Percentiles rank a stretch among this genome's conserved stretches.
Evolutionary conservation across 768 basidiomycete species (phyloP).

Genomic region (Coprinellus micaceus): DNA sequence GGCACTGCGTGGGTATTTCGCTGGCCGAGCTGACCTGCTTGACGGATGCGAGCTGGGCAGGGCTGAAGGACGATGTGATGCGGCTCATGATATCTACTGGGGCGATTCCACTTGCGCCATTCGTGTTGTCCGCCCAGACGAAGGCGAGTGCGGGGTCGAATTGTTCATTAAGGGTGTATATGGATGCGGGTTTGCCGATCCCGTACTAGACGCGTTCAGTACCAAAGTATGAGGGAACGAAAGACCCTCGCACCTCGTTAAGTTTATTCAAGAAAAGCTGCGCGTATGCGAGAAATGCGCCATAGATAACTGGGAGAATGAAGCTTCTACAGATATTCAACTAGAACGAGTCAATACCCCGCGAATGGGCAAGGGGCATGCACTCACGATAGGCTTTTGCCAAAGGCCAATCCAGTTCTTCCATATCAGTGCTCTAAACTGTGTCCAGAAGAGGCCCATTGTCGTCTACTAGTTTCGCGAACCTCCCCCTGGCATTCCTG

Average conservation of each 20-base stretch:
- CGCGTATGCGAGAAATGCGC: conserved; percentile 62
- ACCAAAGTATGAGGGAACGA: too few species aligned
- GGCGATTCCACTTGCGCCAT: conserved; percentile 50
- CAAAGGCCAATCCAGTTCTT: conserved; percentile 75
- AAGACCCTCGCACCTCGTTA: conserved; percentile 48
- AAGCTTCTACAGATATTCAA: conserved; percentile 60
- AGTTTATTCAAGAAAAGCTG: conserved; percentile 56
- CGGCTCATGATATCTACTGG: conserved; percentile 59
- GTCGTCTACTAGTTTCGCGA: too few species aligned
- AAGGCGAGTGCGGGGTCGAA: conserved; percentile 53
- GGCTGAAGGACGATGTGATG: conserved; percentile 51
- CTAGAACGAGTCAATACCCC: too few species aligned
- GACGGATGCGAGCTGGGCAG: conserved; percentile 45
- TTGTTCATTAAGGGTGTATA: conserved; percentile 41
- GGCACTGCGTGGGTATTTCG: conserved; percentile 57
- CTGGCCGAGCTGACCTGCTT: conserved; percentile 42
- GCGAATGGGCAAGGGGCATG: too few species aligned
- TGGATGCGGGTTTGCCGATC: conserved; percentile 50
- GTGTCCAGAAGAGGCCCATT: conserved; percentile 54
- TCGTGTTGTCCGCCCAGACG: conserved; percentile 68
- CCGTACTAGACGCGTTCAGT: conserved; percentile 47
- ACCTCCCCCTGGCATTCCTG: neutral
- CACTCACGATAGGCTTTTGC: conserved; percentile 60
- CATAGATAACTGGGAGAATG: conserved; percentile 61
- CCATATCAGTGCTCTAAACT: conserved; percentile 57